These are phyloP conservation scores for Paracorniculantispora psalliotae DNA, from an alignment of 2,329 filamentous ascomycete genomes.

Conservation along the genomic window DNA sequence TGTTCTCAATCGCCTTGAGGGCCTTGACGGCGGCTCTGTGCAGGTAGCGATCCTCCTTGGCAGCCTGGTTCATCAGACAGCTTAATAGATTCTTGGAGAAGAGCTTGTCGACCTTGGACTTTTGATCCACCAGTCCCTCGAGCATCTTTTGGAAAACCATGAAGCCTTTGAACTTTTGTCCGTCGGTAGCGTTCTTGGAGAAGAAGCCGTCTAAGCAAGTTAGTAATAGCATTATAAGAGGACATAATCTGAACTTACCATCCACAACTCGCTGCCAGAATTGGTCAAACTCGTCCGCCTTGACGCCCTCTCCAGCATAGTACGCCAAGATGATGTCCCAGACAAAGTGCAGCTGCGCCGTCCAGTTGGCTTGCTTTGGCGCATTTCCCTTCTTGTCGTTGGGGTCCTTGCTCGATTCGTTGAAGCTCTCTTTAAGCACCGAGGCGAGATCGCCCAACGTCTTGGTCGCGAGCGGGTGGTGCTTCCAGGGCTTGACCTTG, in stretches of 20 bases:
- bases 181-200: conserved; percentile 72
- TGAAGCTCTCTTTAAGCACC: conserved; percentile 71
- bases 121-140: conserved; percentile 42
- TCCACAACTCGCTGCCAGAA: conserved; percentile 89
- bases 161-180: conserved; percentile 89
- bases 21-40: conserved; percentile 74
- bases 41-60: conserved; percentile 70
- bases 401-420: conserved; percentile 44
- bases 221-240: conserved; percentile 19
- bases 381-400: conserved; percentile 32
- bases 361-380: conserved; percentile 67
- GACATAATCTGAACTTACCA: conserved; percentile 51
- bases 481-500: conserved; percentile 67
- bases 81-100: conserved; percentile 82
- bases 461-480: conserved; percentile 69
- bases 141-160: conserved; percentile 78
- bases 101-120: conserved; percentile 48
- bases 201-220: conserved; percentile 67
- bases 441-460: conserved; percentile 66
- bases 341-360: conserved; percentile 76
- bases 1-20: conserved; percentile 63
- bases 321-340: conserved; percentile 73
- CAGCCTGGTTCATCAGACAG: conserved; percentile 77
- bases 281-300: conserved; percentile 54
- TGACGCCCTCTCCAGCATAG: conserved; percentile 37